A percentile compares a stretch with the other conserved stretches of the same genome.
Evolutionary conservation across 129 eudicot species (phyloP).

Genomic region (Artemisia annua): DNA sequence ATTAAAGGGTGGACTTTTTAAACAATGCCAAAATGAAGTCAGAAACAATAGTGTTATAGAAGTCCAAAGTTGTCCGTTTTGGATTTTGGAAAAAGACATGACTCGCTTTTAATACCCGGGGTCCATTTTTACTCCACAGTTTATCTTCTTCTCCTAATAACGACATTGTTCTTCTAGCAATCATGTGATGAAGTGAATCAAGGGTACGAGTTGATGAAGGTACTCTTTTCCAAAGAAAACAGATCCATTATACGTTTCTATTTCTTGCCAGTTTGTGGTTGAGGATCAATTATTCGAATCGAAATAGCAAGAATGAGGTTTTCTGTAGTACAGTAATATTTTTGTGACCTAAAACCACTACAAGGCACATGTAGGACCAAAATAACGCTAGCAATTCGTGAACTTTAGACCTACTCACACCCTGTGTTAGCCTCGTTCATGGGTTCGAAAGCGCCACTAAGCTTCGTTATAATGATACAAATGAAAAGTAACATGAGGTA

Average conservation of each 20-base stretch:
- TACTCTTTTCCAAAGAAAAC: background rate
- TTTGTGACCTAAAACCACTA: too few species aligned
- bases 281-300: too few species aligned
- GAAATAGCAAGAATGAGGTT: too few species aligned
- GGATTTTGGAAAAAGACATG: slow-evolving; percentile 33
- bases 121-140: slow-evolving; percentile 21
- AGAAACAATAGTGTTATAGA: background rate
- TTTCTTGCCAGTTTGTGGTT: background rate
- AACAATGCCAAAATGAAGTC: slow-evolving; percentile 21
- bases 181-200: slow-evolving; percentile 28
- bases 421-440: too few species aligned
- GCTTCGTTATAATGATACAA: too few species aligned
- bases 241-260: background rate
- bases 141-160: slow-evolving; percentile 21
- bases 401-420: too few species aligned
- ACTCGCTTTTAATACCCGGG: slow-evolving; percentile 30
- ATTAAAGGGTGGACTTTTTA: slow-evolving; percentile 32
- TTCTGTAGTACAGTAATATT: too few species aligned
- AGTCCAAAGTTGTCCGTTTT: slow-evolving; percentile 21
- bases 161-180: slow-evolving; percentile 29
- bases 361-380: too few species aligned
- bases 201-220: background rate
- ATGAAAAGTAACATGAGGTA: too few species aligned
- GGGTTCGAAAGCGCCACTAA: too few species aligned
- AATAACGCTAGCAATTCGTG: too few species aligned